Base-by-base conservation (phyloP, 2,329 filamentous ascomycete genomes). In the Aphanocladium album region DNA sequence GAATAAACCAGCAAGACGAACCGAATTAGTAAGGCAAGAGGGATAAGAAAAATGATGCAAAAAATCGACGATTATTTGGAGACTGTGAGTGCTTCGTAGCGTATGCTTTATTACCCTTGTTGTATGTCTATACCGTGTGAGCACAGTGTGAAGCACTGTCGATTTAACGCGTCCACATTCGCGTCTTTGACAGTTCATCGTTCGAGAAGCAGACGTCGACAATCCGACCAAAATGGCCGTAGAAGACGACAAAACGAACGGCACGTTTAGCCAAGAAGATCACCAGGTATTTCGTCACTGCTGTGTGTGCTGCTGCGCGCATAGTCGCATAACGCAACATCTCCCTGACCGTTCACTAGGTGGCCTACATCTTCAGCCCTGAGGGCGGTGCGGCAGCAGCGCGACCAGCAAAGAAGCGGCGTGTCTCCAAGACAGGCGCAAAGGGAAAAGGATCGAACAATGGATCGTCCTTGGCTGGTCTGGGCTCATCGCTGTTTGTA, bases 351-450 rank as follows among this genome's bases (percentile, higher is more conserved):
- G 41, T 19, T 12, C 51, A 5, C 35, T 68, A 89, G 85, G 80
- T 80, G 51, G 83, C 84, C 60, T 89, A 86, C 70, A 74, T 89
- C 64, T 89, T 87, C 71, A 78, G 81, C 62, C 81, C 85, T 61
- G 72, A 79, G 49, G 73, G 77, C 61, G 71, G 74, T 33, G 73
- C 66, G 53, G 65, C 61, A 17, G 60, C 69, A 39, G 69, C 72
- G 47, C 69, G 82, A 43, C 81, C 84, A 30, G 69, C 79, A 39
- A 89, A 89, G 70, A 78, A 81, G 61, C 79, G 85, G 59, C 85
- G 81, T 68, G 74, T 84, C 8, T 77, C 77, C 0, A 79, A 76
- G 58, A 76, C 75, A 57, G 63, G 69, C 19, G 78, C 76, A 58
- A 75, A 75, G 57, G 63, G 69, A 25, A 65, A 67, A n/a, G 52